Percentiles rank a stretch among this genome's conserved stretches.
Evolutionary conservation across 495 filamentous ascomycete genomes (phyloP).

Genomic region (Aspergillus cristatus): DNA sequence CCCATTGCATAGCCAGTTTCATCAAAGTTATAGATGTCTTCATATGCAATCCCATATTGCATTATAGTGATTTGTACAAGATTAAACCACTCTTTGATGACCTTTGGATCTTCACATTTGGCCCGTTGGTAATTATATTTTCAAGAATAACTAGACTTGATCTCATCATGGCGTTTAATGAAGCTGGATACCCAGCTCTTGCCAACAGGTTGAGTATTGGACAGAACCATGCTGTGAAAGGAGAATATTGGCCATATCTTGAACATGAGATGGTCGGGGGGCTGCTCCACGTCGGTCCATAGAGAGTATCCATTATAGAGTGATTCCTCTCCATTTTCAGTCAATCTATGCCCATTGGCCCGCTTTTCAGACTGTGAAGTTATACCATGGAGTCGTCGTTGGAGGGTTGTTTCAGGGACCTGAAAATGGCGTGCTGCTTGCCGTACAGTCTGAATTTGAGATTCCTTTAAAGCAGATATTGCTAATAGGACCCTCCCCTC

Average conservation of each 20-base stretch:
- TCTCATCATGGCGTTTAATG: conserved; percentile 17
- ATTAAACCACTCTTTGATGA: conserved; percentile 24
- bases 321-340: conserved; percentile 13
- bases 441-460: neutral
- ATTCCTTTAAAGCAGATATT: neutral
- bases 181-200: conserved; percentile 22
- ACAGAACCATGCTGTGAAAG: neutral
- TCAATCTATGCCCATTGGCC: neutral
- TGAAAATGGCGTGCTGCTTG: neutral
- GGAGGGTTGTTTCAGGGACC: neutral
- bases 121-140: conserved; percentile 18
- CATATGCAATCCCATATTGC: conserved; percentile 25
- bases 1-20: conserved; percentile 33
- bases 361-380: neutral
- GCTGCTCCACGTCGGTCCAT: conserved; percentile 20
- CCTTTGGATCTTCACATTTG: conserved; percentile 24
- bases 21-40: conserved; percentile 39
- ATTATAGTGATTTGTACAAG: conserved; percentile 19
- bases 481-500: neutral
- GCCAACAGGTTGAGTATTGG: conserved; percentile 5
- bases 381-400: neutral
- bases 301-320: conserved; percentile 23
- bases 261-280: conserved; percentile 7
- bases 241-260: conserved; percentile 9
- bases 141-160: conserved; percentile 18